Conservation (phyloP, 2,329 filamentous ascomycete genomes). For the Corinectria fuckeliana region DNA sequence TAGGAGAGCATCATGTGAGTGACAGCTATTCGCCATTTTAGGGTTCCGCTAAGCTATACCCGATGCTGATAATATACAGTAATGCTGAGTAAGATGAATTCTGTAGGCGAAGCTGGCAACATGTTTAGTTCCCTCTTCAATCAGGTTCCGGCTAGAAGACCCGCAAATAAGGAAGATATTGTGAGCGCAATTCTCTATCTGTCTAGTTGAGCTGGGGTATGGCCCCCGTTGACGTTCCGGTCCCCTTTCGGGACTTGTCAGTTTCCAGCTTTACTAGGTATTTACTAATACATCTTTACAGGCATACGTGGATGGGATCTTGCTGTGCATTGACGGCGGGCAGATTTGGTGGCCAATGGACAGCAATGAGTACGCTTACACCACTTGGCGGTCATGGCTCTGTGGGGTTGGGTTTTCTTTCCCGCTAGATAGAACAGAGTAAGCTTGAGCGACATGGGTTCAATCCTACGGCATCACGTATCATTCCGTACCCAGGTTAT, state of each 20-base stretch:
- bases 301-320: slow-evolving; percentile 42
- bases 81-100: slow-evolving; percentile 45
- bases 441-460: background rate
- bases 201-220: slow-evolving; percentile 41
- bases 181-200: slow-evolving; percentile 41
- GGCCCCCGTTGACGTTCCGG: background rate
- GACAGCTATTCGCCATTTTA: too few relatives aligned
- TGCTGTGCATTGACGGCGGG: slow-evolving; percentile 41
- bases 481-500: background rate
- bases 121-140: slow-evolving; percentile 43
- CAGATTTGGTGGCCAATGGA: slow-evolving; percentile 41
- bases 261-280: background rate
- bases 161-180: slow-evolving; percentile 41
- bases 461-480: background rate
- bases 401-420: background rate
- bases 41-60: too few relatives aligned
- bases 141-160: slow-evolving; percentile 41
- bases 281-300: slow-evolving; percentile 11
- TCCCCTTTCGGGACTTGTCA: background rate
- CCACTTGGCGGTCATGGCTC: too few relatives aligned
- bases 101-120: slow-evolving; percentile 41
- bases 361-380: slow-evolving; percentile 32
- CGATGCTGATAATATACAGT: slow-evolving; percentile 26
- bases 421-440: background rate
- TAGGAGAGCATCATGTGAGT: slow-evolving; percentile 36